Percentiles rank a stretch among this genome's conserved stretches.
These are phyloP conservation scores for Aureobasidium zeae DNA, from an alignment of 2,329 filamentous ascomycete genomes.

Conservation along the genomic window DNA sequence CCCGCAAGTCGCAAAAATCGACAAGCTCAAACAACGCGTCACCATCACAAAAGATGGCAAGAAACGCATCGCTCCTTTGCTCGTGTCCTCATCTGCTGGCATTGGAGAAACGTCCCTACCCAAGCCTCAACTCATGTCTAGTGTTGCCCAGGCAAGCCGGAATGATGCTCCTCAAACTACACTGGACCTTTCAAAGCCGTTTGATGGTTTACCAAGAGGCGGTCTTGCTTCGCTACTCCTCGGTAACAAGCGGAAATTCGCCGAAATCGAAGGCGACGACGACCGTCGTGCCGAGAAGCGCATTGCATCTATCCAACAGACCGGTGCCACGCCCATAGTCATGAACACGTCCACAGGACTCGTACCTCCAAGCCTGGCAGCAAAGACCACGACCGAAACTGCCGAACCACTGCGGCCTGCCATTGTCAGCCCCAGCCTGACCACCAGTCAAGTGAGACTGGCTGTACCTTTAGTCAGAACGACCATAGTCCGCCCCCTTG, in stretches of 20 bases:
- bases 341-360: conserved; percentile 68
- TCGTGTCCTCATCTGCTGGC: conserved; percentile 77
- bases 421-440: conserved; percentile 70
- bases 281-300: conserved; percentile 54
- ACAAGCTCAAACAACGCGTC: conserved; percentile 77
- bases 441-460: conserved; percentile 73
- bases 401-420: conserved; percentile 84
- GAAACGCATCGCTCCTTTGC: conserved; percentile 83
- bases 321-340: conserved; percentile 63
- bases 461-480: conserved; percentile 79
- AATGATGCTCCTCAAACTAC: conserved; percentile 71
- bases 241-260: conserved; percentile 84
- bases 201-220: conserved; percentile 83
- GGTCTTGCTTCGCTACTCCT: conserved; percentile 77
- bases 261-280: conserved; percentile 64
- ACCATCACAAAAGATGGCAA: conserved; percentile 95
- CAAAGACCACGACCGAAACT: conserved; percentile 52
- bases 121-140: conserved; percentile 76
- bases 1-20: conserved; percentile 49
- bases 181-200: conserved; percentile 85
- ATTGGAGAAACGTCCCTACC: conserved; percentile 81
- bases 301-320: conserved; percentile 48
- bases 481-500: conserved; percentile 72
- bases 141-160: conserved; percentile 40
- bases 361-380: conserved; percentile 60